Evolutionary conservation across 495 filamentous ascomycete genomes (phyloP), one percentile per base, ranked within the genome.

Genomic region (Daldinia grandis): DNA sequence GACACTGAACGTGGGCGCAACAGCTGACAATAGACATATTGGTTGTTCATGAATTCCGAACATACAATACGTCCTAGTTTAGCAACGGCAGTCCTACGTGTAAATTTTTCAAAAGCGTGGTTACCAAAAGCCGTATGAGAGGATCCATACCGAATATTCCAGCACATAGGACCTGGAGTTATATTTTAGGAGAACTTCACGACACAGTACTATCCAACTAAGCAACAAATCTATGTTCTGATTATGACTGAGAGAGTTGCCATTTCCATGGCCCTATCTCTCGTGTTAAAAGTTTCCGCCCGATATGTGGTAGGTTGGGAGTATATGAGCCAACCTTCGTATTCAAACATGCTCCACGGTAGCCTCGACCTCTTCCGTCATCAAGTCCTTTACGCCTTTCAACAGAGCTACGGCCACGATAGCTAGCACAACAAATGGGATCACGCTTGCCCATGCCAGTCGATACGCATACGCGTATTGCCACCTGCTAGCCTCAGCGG

Each of bases 341-440:
- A 49, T 4, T 40, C 15, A 15, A 17, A 76, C 64, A 49, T 75
- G 74, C 71, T 85, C 82, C 21, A 83, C 80, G 4, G 76, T 81
- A 33, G 82, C 81, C 42, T 86, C 85, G 17, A 85, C 74, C 56
- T 80, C 79, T 38, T 88, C 87, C 42, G 83, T 85, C 69, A 87
- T 85, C 47, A 85, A 62, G 35, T 84, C 82, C 58, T 77, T 80
- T 0, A 88, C 84, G 10, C 83, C 82, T 60, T 81, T 83, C 61
- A 86, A 62, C 44, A 80, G 76, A 19, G 71, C 76, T 3, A 87
- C 81, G 2, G 79, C 77, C 3, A 84, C 74, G 3, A 84, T 65
- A 5, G 82, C 85, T 15, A 87, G 66, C 7, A 85, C 81, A 7
- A 86, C 83, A 70, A 87, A 87, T 1, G 85, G 85, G 49, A 86